These are phyloP conservation scores for Coniophora puteana DNA, from an alignment of 1,284 basidiomycete genomes.

Conservation along the genomic window DNA sequence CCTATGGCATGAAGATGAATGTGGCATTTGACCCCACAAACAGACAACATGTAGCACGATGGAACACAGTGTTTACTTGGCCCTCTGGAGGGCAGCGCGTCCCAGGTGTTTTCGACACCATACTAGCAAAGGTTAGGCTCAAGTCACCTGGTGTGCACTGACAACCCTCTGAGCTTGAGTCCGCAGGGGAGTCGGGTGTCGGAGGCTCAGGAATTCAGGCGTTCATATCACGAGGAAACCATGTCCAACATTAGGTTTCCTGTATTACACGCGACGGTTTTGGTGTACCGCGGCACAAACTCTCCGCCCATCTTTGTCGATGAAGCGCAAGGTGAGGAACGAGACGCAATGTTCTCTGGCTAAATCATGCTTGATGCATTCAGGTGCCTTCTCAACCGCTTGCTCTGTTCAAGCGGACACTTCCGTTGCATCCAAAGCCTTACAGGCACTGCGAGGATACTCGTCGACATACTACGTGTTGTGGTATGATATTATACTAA, in stretches of 20 bases:
- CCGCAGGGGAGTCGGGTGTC: slow-evolving; percentile 30
- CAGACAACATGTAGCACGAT: slow-evolving; percentile 31
- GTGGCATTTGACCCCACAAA: slow-evolving; percentile 26
- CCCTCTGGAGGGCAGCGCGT: slow-evolving; percentile 22
- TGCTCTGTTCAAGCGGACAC: slow-evolving; percentile 37
- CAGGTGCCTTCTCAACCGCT: slow-evolving; percentile 36
- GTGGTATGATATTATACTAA: slow-evolving; percentile 43
- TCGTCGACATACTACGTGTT: too few species aligned
- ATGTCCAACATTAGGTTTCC: too few species aligned
- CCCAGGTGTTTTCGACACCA: slow-evolving; percentile 24
- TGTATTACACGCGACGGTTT: too few species aligned
- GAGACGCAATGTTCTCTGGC: not conserved
- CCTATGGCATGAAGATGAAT: slow-evolving; percentile 37
- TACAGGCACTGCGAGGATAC: too few species aligned
- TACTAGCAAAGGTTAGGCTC: slow-evolving; percentile 26
- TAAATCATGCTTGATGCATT: not conserved
- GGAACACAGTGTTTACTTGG: slow-evolving; percentile 13
- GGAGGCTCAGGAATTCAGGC: slow-evolving; percentile 30
- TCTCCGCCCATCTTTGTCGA: slow-evolving; percentile 37
- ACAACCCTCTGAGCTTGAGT: not conserved
- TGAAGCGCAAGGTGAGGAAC: slow-evolving; percentile 15
- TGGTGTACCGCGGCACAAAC: slow-evolving; percentile 39
- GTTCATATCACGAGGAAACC: slow-evolving; percentile 28
- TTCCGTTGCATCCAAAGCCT: slow-evolving; percentile 25
- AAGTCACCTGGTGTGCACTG: not conserved